Evolutionary conservation across 768 basidiomycete species (phyloP).

Genomic region (Hericium alpestre): DNA sequence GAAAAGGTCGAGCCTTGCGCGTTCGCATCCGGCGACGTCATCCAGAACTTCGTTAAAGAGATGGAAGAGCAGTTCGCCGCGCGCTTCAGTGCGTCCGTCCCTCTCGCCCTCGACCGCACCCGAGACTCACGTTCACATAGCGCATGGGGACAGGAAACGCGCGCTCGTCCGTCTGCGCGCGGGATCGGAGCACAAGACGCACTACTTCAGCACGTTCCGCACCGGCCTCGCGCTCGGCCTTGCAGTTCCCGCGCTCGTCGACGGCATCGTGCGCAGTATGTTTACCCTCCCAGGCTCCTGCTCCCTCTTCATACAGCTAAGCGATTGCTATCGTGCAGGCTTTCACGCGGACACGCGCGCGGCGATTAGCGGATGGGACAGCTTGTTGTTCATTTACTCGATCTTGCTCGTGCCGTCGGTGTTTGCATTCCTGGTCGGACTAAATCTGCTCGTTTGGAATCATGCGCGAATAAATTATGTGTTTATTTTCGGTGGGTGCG

Average conservation of each 20-base stretch:
- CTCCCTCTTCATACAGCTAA: not conserved
- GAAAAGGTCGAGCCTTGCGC: constrained; percentile 55
- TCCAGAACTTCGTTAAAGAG: constrained; percentile 60
- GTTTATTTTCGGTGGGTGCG: constrained; percentile 72
- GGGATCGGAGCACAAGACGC: constrained; percentile 37
- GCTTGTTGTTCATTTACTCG: constrained; percentile 70
- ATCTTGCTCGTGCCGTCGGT: constrained; percentile 63
- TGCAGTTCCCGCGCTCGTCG: constrained; percentile 54
- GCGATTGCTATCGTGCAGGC: constrained; percentile 26
- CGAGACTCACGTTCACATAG: constrained; percentile 18
- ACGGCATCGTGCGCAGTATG: constrained; percentile 56
- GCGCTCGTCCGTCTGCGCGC: constrained; percentile 61
- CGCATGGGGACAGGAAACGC: constrained; percentile 66
- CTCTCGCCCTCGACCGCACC: not conserved
- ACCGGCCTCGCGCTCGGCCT: constrained; percentile 67
- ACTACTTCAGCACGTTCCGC: constrained; percentile 64
- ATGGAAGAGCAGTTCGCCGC: constrained; percentile 70
- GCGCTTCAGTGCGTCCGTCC: constrained; percentile 53
- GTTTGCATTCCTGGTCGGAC: constrained; percentile 65
- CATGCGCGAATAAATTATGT: constrained; percentile 76
- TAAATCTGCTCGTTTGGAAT: constrained; percentile 78
- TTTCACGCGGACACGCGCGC: constrained; percentile 41
- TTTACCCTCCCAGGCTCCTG: constrained; percentile 1
- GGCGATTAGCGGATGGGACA: constrained; percentile 58
- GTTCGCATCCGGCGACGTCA: constrained; percentile 51